These are phyloP conservation scores for Linnemannia exigua DNA, from an alignment of 192 early-diverging fungal species.

Conservation along the genomic window DNA sequence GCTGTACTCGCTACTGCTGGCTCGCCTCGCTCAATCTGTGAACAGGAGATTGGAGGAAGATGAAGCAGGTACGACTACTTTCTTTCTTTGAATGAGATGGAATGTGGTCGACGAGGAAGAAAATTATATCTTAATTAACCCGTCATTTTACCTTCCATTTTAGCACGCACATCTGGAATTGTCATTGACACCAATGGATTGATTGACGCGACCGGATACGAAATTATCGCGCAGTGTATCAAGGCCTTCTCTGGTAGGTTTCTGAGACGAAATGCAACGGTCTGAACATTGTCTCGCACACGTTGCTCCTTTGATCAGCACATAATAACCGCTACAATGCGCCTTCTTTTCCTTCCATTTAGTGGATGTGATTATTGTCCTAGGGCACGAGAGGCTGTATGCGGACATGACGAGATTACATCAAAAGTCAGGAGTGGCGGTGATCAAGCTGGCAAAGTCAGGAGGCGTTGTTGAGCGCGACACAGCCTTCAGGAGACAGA, in stretches of 20 bases:
- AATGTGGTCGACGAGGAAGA: not conserved
- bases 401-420: slow-evolving; percentile 79
- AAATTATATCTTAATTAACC: not conserved
- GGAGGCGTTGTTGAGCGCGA: slow-evolving; percentile 97
- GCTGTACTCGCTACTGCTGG: slow-evolving; percentile 80
- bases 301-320: not conserved
- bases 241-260: slow-evolving; percentile 73
- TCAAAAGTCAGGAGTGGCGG: slow-evolving; percentile 65
- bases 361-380: slow-evolving; percentile 88
- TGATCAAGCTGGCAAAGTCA: slow-evolving; percentile 92
- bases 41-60: slow-evolving; percentile 74
- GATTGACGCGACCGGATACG: slow-evolving; percentile 81
- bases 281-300: not conserved
- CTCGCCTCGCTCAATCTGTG: slow-evolving; percentile 74
- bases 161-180: slow-evolving; percentile 78
- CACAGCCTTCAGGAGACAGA: slow-evolving; percentile 73
- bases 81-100: not conserved
- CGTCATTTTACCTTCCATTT: not conserved
- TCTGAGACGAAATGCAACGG: too few relatives aligned
- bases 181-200: slow-evolving; percentile 92
- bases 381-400: slow-evolving; percentile 96
- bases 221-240: slow-evolving; percentile 81
- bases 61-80: slow-evolving; percentile 58
- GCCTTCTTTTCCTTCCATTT: slow-evolving; percentile 2
- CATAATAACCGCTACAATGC: not conserved